phyloP scores from a whole-genome alignment of 116 monocot genomes.

The Phalaenopsis hybrid region DNA sequence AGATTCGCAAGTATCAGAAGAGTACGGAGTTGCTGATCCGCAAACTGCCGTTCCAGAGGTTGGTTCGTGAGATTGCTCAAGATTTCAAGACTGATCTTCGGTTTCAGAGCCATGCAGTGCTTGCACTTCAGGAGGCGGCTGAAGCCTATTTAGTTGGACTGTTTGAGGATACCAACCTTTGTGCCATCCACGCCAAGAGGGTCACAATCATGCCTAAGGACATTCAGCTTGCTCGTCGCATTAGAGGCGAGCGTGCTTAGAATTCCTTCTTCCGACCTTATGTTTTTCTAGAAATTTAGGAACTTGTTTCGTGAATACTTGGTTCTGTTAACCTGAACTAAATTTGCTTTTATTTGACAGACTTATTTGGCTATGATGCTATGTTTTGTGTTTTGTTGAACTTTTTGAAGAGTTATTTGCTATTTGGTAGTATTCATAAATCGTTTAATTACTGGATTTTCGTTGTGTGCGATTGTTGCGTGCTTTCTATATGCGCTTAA shows the following conservation, averaged over 20 bases:
- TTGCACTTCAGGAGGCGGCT: slow-evolving; percentile 40
- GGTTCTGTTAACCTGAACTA: not conserved
- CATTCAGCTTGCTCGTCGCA: slow-evolving; percentile 41
- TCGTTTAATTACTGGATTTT: too few species aligned
- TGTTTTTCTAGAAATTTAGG: not conserved
- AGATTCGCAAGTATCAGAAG: slow-evolving; percentile 49
- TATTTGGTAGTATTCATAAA: too few species aligned
- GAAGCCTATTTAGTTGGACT: slow-evolving; percentile 41
- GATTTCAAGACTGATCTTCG: slow-evolving; percentile 46
- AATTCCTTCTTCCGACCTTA: not conserved
- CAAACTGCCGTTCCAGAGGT: slow-evolving; percentile 43
- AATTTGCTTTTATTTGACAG: not conserved
- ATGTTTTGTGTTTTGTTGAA: too few species aligned
- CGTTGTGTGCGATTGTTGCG: too few species aligned
- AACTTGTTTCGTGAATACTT: not conserved
- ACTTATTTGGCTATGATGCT: too few species aligned
- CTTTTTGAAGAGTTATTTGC: too few species aligned
- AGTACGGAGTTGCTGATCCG: slow-evolving; percentile 43
- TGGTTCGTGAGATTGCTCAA: slow-evolving; percentile 47
- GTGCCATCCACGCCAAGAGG: slow-evolving; percentile 46
- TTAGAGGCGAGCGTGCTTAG: slow-evolving; percentile 31
- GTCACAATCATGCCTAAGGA: slow-evolving; percentile 50
- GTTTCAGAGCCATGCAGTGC: slow-evolving; percentile 43
- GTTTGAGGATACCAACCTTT: slow-evolving; percentile 43
- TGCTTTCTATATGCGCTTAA: too few species aligned